Conservation (phyloP, 768 basidiomycete genomes). For the Mycena latifolia region DNA sequence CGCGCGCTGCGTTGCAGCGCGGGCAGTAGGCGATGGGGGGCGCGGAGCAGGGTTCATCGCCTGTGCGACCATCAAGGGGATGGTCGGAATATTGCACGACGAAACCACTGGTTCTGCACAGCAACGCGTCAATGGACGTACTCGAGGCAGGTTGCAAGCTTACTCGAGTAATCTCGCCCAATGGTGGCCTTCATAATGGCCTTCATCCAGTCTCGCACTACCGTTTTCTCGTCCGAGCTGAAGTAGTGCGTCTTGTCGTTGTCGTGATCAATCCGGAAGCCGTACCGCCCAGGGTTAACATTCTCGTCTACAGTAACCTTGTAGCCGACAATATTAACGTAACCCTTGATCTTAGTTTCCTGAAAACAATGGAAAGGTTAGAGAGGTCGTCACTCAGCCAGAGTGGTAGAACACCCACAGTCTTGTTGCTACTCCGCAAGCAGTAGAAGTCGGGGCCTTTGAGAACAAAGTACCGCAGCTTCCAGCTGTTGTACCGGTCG, state of each 20-base stretch:
- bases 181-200: slow-evolving; percentile 99
- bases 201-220: slow-evolving; percentile 99
- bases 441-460: slow-evolving; percentile 94
- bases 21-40: slow-evolving; percentile 91
- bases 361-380: slow-evolving; percentile 44
- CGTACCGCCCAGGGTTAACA: slow-evolving; percentile 92
- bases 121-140: slow-evolving; percentile 22
- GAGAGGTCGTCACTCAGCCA: slow-evolving; percentile 6
- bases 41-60: slow-evolving; percentile 96
- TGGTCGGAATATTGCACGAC: slow-evolving; percentile 96
- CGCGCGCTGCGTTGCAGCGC: slow-evolving; percentile 90
- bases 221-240: slow-evolving; percentile 87
- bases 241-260: slow-evolving; percentile 90
- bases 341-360: slow-evolving; percentile 98
- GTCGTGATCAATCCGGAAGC: slow-evolving; percentile 94
- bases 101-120: slow-evolving; percentile 80
- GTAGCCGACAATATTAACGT: slow-evolving; percentile 92
- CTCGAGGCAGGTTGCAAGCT: slow-evolving; percentile 40
- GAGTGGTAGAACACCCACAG: slow-evolving; percentile 53
- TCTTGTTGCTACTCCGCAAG: slow-evolving; percentile 77
- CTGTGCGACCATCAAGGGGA: slow-evolving; percentile 94
- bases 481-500: slow-evolving; percentile 95
- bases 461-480: slow-evolving; percentile 89
- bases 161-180: slow-evolving; percentile 91
- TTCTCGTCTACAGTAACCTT: slow-evolving; percentile 95